Percentiles rank a stretch among this genome's conserved stretches.
Conservation (phyloP, 257 asterid genomes). For the Petunia axillaris region DNA sequence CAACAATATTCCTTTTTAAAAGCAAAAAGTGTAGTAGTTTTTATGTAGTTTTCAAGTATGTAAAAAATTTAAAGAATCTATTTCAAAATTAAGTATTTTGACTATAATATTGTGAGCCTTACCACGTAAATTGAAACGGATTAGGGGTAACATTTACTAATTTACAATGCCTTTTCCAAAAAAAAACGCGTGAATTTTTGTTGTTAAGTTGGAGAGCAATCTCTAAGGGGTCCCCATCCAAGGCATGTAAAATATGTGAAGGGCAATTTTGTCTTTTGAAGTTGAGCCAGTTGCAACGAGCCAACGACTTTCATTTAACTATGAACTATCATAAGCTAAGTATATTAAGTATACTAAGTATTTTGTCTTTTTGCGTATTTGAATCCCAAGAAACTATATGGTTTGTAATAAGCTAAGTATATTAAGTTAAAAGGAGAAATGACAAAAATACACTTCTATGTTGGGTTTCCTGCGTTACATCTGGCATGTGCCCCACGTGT, state of each 20-base stretch:
- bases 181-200: neutral
- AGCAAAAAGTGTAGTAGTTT: too few species aligned
- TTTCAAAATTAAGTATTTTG: too few species aligned
- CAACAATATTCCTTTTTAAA: too few species aligned
- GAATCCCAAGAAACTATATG: neutral
- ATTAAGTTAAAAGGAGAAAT: neutral
- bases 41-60: too few species aligned
- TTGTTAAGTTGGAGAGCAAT: neutral
- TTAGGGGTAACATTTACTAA: too few species aligned
- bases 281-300: neutral
- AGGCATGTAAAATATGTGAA: neutral
- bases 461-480: neutral
- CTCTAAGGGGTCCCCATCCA: neutral
- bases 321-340: too few species aligned
- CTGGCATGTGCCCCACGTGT: conserved; percentile 36
- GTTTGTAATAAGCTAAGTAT: too few species aligned
- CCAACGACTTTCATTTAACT: neutral
- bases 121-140: too few species aligned
- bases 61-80: too few species aligned
- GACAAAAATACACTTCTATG: neutral
- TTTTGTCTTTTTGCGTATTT: neutral
- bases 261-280: neutral
- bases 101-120: too few species aligned
- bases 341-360: too few species aligned
- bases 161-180: neutral